Evolutionary conservation across 305 asterid genomes (phyloP), one percentile per base, ranked within the genome.

Genomic region (Rubia occidens): DNA sequence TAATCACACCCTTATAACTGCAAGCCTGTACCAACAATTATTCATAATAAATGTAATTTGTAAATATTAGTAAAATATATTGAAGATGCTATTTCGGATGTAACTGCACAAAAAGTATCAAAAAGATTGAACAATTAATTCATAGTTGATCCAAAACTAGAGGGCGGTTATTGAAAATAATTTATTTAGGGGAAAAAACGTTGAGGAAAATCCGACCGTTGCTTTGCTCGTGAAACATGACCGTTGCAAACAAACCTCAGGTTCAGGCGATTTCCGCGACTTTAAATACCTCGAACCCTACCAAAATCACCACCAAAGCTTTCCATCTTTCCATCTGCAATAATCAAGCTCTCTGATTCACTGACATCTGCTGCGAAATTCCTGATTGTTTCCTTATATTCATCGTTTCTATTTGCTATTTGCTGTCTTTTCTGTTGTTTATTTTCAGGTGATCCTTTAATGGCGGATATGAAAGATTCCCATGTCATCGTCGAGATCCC

Each of bases 401-500:
- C 42, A 17, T n/a, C 32, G 24, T 61, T 47, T 51, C 3, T 11
- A 24, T 68, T 44, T 26, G 13, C 43, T 9, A 32, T 20, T 26
- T 26, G 29, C 21, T 56, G 10, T 66, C 69, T 43, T 18, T 65
- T 66, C 44, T 15, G 18, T 68, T 39, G 35, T 1, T 35, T 11
- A 8, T 47, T 55, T 40, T 45, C 63, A 43, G 26, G 55, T 15
- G 21, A 26, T 11, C 49, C 43, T 56, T 56, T 54, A 71, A 89
- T 87, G 97, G 93, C 88, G 60, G 88, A 83, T 82, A 63, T 70
- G 20, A 87, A 82, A 69, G 83, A 82, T 51, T 72, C 88, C 43
- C 94, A 88, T 60, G 80, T 78, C 77, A 53, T 87, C 6, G 95
- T 93, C 24, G 95, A 80, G 65, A 93, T 93, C 75, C 87, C 94